These are phyloP conservation scores for Spergularia bocconei DNA, from an alignment of 148 eudicot genomes.

Conservation along the genomic window DNA sequence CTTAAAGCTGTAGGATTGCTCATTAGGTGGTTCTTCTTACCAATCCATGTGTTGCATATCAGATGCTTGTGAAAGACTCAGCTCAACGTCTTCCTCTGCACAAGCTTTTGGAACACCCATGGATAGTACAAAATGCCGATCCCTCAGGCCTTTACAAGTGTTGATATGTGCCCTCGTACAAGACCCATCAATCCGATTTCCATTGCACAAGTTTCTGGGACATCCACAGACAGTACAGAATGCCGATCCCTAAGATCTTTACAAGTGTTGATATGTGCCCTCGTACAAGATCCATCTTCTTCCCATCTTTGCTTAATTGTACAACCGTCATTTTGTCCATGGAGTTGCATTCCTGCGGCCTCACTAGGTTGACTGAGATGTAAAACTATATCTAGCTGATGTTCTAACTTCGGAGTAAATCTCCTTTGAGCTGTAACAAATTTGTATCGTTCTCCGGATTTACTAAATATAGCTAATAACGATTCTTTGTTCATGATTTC, in stretches of 20 bases:
- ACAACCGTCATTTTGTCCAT: slow-evolving; percentile 1
- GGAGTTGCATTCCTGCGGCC: neutral
- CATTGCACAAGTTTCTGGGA: slow-evolving; percentile 88
- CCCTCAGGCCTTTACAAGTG: slow-evolving; percentile 76
- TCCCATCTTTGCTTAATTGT: too few relatives aligned
- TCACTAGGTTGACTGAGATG: slow-evolving; percentile 7
- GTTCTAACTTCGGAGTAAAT: neutral
- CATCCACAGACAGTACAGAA: slow-evolving; percentile 92
- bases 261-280: slow-evolving; percentile 38
- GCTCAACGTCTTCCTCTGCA: slow-evolving; percentile 73
- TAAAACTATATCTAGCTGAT: slow-evolving; percentile 12
- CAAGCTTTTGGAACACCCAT: slow-evolving; percentile 92
- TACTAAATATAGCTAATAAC: slow-evolving; percentile 19
- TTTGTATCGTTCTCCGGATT: slow-evolving; percentile 1
- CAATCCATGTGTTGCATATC: neutral
- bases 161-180: slow-evolving; percentile 11
- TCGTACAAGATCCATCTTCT: neutral
- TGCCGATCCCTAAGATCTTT: slow-evolving; percentile 86
- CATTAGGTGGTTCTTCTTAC: neutral
- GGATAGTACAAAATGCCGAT: slow-evolving; percentile 92
- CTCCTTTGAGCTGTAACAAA: slow-evolving; percentile 20
- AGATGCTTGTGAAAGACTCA: slow-evolving; percentile 97
- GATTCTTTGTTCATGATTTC: slow-evolving; percentile 5
- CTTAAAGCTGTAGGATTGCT: neutral
- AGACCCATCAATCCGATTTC: slow-evolving; percentile 61